Conservation (phyloP, 2,329 filamentous ascomycete species). For the Colletotrichum truncatum region DNA sequence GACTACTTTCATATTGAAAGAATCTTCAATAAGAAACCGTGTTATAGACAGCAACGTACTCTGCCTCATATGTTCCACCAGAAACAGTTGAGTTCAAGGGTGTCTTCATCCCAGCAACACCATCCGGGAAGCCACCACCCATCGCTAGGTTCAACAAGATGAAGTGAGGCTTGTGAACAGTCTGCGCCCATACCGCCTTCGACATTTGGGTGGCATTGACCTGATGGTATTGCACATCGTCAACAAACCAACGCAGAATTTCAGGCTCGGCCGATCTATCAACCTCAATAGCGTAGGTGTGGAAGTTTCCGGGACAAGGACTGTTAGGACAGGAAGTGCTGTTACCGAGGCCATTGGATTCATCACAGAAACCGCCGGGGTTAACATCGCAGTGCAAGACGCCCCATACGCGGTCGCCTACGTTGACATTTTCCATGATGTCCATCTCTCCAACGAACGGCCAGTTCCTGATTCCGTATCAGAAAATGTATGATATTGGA, state of each 20-base stretch:
- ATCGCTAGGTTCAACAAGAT: constrained; percentile 49
- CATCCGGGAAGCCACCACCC: constrained; percentile 46
- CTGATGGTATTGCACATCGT: constrained; percentile 33
- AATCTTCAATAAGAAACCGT: too few species aligned
- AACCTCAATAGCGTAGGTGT: constrained; percentile 42
- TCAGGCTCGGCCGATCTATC: constrained; percentile 40
- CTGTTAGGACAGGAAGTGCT: constrained; percentile 28
- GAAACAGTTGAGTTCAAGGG: constrained; percentile 42
- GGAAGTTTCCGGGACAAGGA: constrained; percentile 37
- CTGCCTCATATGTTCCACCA: constrained; percentile 44
- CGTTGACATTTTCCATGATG: constrained; percentile 53
- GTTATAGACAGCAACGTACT: constrained; percentile 46
- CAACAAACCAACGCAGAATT: constrained; percentile 44
- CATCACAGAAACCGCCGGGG: constrained; percentile 50
- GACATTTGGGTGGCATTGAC: neutral
- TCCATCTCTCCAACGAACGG: constrained; percentile 53
- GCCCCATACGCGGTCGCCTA: constrained; percentile 41
- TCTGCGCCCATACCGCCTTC: constrained; percentile 35
- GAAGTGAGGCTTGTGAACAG: constrained; percentile 41
- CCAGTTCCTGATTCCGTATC: constrained; percentile 43
- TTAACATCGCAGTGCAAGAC: constrained; percentile 51
- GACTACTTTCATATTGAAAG: too few species aligned
- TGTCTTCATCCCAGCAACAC: constrained; percentile 38
- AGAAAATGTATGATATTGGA: rapidly evolving
- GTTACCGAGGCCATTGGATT: constrained; percentile 43